Evolutionary conservation across 352 stramenopile species (phyloP), one percentile per base, ranked within the genome.

Genomic region (Blastocystis sp.): DNA sequence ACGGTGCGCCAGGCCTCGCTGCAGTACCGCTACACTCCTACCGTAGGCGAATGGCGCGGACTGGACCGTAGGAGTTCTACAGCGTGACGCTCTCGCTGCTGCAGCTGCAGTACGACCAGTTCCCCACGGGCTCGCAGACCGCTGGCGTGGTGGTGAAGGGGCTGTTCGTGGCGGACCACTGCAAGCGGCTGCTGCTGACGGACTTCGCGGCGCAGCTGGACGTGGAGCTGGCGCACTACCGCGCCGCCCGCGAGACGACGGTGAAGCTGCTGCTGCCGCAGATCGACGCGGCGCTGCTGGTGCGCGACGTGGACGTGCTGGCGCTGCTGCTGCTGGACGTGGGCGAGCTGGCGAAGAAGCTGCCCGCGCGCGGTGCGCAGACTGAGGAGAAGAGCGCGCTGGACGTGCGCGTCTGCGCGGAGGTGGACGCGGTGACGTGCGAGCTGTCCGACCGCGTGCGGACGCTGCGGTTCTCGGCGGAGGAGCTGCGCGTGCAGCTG

Each of bases 131-230:
- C 2, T 45, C 52, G 3, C 45, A 84, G 40, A 53, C 11, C 10
- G 10, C 48, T 0, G n/a, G 17, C 10, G 34, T 84, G 40, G n/a
- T 41, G 2, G 43, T 84, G 17, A 34, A 84, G 40, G 48, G 69
- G 1, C 34, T 84, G 11, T 84, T 84, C 41, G 9, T 84, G 23
- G 23, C 74, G 10, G 74, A 84, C 38, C n/a, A 53, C 28, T 70
- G 53, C 2, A 67, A 53, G 23, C 74, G 74, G 14, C 48, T 84
- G 28, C 40, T 84, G 17, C 21, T 84, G 7, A 84, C 74, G 5
- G 74, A 84, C 56, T 69, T 61, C 45, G 23, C 56, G 2, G 21
- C 34, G 23, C 74, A 84, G 45, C 4, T 70, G 41, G 74, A 84
- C 43, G n/a, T 67, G 17, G 53, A 84, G 21, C 38, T 28, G 9